These are phyloP conservation scores for Suhomyces faveliae DNA, from an alignment of 805 yeast genomes.

Conservation along the genomic window DNA sequence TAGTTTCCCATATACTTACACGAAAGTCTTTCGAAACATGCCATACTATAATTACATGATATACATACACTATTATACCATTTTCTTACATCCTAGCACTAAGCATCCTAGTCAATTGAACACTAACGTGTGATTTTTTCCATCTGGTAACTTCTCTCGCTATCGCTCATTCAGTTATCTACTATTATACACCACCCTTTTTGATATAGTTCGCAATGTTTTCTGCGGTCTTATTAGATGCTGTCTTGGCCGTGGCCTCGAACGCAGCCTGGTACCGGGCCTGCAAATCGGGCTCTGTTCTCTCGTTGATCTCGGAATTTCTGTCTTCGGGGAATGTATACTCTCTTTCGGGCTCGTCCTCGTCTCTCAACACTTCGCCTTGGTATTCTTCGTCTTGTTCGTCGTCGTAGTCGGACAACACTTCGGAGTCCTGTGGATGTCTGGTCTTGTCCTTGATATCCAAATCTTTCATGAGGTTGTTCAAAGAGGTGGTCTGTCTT, in stretches of 20 bases:
- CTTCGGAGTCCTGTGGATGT: slow-evolving; percentile 41
- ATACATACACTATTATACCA: too few relatives aligned
- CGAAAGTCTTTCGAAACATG: too few relatives aligned
- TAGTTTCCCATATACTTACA: too few relatives aligned
- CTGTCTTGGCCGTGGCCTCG: slow-evolving; percentile 57
- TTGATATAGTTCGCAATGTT: slow-evolving; percentile 67
- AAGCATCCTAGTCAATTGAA: too few relatives aligned
- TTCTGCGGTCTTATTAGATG: slow-evolving; percentile 68
- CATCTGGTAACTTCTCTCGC: too few relatives aligned
- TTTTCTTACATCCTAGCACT: too few relatives aligned
- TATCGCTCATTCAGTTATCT: too few relatives aligned
- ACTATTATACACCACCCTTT: slow-evolving; percentile 13
- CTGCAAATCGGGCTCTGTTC: slow-evolving; percentile 53
- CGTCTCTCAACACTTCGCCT: slow-evolving; percentile 46
- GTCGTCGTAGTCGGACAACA: slow-evolving; percentile 47
- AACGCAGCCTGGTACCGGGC: slow-evolving; percentile 72
- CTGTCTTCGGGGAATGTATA: slow-evolving; percentile 72
- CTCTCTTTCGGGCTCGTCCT: slow-evolving; percentile 53
- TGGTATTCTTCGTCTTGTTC: slow-evolving; percentile 49
- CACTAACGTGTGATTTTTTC: too few relatives aligned
- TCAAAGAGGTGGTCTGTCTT: slow-evolving; percentile 68
- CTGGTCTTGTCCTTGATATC: slow-evolving; percentile 52
- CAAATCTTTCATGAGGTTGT: slow-evolving; percentile 79
- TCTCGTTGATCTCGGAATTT: slow-evolving; percentile 53
- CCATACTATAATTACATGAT: too few relatives aligned